Evolutionary conservation across 345 rosid genomes (phyloP).

Genomic region (Eucalyptus curtisii): DNA sequence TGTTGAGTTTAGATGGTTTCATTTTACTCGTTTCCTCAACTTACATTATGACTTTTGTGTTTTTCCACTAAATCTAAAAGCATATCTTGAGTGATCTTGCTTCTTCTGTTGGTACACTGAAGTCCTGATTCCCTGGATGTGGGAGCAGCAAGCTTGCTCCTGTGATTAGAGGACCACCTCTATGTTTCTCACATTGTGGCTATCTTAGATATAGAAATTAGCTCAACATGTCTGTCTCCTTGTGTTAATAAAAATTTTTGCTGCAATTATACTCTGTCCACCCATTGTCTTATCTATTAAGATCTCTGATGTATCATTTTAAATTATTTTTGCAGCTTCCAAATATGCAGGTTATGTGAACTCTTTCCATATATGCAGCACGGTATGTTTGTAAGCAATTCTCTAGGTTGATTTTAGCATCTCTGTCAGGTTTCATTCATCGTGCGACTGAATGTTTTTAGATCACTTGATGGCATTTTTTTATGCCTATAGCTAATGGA

Average conservation of each 20-base stretch:
- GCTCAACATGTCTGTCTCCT: not conserved
- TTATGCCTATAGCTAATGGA: not conserved
- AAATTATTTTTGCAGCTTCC: constrained; percentile 19
- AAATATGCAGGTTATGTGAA: constrained; percentile 71
- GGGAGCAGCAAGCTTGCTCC: not conserved
- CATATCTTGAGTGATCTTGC: not conserved
- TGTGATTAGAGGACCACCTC: not conserved
- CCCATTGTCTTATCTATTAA: not conserved
- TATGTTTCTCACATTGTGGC: not conserved
- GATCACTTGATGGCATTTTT: not conserved
- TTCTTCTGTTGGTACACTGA: not conserved
- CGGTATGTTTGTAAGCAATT: constrained; percentile 29
- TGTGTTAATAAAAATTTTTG: not conserved
- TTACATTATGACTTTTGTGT: not conserved
- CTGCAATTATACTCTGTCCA: not conserved
- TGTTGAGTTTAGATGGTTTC: not conserved
- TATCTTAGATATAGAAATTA: not conserved
- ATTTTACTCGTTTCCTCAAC: not conserved
- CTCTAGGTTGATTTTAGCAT: not conserved
- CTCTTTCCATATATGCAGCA: constrained; percentile 16
- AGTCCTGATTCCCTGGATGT: not conserved
- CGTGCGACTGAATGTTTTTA: not conserved
- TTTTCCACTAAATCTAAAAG: not conserved
- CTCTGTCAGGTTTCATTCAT: not conserved
- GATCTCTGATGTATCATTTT: not conserved